phyloP scores from a whole-genome alignment of 225 moss, liverwort and hornwort genomes.

The Antitrichia curtipendula region DNA sequence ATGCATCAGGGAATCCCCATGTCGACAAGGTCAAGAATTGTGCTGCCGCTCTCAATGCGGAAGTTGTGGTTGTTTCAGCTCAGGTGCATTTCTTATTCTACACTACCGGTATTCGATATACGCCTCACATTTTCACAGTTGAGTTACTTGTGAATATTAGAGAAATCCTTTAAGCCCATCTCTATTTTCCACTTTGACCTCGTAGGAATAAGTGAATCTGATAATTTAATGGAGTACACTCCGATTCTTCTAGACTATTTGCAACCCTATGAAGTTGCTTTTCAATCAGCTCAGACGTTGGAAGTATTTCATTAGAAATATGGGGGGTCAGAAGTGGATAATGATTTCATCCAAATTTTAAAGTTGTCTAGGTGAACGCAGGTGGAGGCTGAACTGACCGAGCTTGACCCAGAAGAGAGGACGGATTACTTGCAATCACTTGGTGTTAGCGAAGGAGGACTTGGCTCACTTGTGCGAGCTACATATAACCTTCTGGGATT shows the following conservation, averaged over 20 bases:
- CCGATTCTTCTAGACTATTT: not conserved
- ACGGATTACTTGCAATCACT: conserved; percentile 79
- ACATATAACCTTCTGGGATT: conserved; percentile 86
- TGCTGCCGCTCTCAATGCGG: conserved; percentile 57
- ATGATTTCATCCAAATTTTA: not conserved
- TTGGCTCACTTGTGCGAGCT: conserved; percentile 76
- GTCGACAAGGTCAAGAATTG: conserved; percentile 62
- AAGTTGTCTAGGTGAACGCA: not conserved
- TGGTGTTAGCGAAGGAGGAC: conserved; percentile 82
- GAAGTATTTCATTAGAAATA: not conserved
- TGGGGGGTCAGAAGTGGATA: not conserved
- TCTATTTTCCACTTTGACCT: not conserved
- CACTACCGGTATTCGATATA: not conserved
- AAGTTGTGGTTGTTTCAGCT: conserved; percentile 94
- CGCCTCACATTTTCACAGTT: not conserved
- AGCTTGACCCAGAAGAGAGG: conserved; percentile 85
- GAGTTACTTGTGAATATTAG: not conserved
- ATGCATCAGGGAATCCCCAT: conserved; percentile 62
- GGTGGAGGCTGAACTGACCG: conserved; percentile 95
- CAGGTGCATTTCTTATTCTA: conserved; percentile 35
- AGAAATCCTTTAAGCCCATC: not conserved
- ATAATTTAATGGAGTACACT: not conserved
- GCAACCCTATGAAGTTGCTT: not conserved
- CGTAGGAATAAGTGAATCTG: not conserved
- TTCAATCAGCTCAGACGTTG: not conserved